Evolutionary conservation across 371 early-diverging fungal genomes (phyloP).

Genomic region (Pancytospora epiphaga): DNA sequence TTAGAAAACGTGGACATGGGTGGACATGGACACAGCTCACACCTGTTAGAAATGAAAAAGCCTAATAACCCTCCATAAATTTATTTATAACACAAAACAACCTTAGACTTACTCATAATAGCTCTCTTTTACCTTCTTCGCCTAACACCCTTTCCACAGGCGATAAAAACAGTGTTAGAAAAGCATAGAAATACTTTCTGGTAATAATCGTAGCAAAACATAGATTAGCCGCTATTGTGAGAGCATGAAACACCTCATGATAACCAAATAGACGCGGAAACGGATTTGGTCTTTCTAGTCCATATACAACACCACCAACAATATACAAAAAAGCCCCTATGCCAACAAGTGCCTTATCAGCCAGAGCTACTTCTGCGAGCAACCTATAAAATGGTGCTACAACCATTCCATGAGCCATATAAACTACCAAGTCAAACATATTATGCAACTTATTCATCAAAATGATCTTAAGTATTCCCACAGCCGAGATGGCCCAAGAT

Average conservation of each 20-base stretch:
- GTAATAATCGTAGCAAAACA: slow-evolving; percentile 58
- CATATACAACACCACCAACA: slow-evolving; percentile 58
- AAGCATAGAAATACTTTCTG: slow-evolving; percentile 28
- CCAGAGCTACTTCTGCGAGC: slow-evolving; percentile 3
- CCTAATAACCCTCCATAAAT: no score
- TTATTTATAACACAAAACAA: no score
- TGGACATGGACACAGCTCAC: no score
- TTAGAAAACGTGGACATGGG: no score
- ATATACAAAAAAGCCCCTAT: slow-evolving; percentile 58
- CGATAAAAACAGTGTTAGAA: no score
- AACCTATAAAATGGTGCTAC: slow-evolving; percentile 51
- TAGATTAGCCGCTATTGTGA: slow-evolving; percentile 58
- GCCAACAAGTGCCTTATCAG: slow-evolving; percentile 37
- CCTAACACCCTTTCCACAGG: no score
- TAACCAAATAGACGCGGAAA: slow-evolving; percentile 59
- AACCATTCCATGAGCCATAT: slow-evolving; percentile 58
- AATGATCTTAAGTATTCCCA: slow-evolving; percentile 55
- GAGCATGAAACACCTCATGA: slow-evolving; percentile 61
- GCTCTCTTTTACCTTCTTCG: no score
- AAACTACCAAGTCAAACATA: slow-evolving; percentile 54
- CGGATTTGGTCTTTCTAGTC: slow-evolving; percentile 57
- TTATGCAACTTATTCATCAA: slow-evolving; percentile 41
- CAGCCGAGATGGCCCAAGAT: slow-evolving; percentile 54
- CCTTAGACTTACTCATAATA: no score
- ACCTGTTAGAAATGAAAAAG: no score